Evolutionary conservation across 2,329 filamentous ascomycete species (phyloP).

Genomic region (Macrophomina pseudophaseolina): DNA sequence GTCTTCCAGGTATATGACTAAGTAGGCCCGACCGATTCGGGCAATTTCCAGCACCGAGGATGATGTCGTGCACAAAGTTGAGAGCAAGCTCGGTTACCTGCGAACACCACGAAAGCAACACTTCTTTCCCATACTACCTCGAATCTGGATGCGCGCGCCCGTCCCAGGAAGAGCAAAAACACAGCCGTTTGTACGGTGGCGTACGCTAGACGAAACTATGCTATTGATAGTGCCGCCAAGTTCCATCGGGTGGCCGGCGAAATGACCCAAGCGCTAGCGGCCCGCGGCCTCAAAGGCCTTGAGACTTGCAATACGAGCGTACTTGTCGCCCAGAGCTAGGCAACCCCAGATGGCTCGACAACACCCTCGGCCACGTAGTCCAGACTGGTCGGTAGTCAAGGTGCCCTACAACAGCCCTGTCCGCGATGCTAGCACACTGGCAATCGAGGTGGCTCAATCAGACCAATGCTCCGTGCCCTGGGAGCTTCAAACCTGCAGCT

Average conservation of each 20-base stretch:
- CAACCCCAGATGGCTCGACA: neutral
- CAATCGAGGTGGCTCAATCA: neutral
- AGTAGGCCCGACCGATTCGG: slow-evolving; percentile 2
- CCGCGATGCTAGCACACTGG: neutral
- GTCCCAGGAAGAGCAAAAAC: neutral
- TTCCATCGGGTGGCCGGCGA: neutral
- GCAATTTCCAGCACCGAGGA: neutral
- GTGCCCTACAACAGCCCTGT: neutral
- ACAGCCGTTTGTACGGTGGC: neutral
- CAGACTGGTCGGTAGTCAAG: neutral
- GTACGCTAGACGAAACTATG: neutral
- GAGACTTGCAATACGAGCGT: neutral
- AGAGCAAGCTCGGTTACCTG: neutral
- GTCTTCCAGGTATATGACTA: neutral
- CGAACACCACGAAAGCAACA: neutral
- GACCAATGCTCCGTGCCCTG: neutral
- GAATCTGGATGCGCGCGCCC: neutral
- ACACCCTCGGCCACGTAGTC: neutral
- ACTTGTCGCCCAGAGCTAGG: neutral
- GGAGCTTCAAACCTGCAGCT: neutral
- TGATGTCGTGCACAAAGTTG: neutral
- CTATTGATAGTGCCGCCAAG: neutral
- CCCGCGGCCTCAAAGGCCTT: neutral
- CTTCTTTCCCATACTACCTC: too few relatives aligned
- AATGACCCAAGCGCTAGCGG: neutral